Conservation (phyloP, 2,329 filamentous ascomycete species). For the Claviceps pusilla region DNA sequence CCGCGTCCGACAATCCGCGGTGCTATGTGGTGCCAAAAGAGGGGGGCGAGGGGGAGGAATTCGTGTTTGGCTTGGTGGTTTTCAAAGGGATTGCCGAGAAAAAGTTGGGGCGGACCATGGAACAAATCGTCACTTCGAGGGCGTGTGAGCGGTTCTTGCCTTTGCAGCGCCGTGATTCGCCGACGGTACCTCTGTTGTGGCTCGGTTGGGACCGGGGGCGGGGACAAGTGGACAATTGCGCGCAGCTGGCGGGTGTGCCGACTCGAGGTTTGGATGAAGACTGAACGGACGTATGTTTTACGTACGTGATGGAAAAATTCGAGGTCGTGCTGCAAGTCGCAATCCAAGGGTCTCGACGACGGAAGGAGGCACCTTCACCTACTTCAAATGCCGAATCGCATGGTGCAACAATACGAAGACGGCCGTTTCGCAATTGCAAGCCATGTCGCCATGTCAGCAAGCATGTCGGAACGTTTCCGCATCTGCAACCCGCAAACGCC, state of each 20-base stretch:
- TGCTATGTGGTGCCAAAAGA: neutral
- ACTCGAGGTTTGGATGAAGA: neutral
- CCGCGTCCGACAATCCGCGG: neutral
- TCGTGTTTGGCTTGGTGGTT: neutral
- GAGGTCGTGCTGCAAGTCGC: neutral
- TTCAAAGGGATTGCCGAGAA: neutral
- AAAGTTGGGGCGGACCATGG: conserved; percentile 2
- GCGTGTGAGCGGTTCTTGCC: neutral
- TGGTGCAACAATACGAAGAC: neutral
- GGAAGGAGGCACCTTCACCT: no score
- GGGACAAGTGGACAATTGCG: neutral
- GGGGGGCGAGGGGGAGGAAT: neutral
- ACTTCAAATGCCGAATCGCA: neutral
- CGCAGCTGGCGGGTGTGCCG: no score
- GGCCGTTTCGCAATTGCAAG: neutral
- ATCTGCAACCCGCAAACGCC: neutral
- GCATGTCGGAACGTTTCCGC: neutral
- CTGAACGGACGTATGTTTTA: neutral
- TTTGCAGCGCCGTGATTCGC: conserved; percentile 9
- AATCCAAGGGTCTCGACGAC: neutral
- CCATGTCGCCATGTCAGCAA: no score
- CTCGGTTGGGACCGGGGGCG: conserved; percentile 5
- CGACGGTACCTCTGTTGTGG: conserved; percentile 4
- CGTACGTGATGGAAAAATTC: no score
- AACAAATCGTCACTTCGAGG: conserved; percentile 4